Percentiles rank a stretch among this genome's conserved stretches.
Conservation (phyloP, 148 eudicot genomes). For the Vaccinium corymbosum region DNA sequence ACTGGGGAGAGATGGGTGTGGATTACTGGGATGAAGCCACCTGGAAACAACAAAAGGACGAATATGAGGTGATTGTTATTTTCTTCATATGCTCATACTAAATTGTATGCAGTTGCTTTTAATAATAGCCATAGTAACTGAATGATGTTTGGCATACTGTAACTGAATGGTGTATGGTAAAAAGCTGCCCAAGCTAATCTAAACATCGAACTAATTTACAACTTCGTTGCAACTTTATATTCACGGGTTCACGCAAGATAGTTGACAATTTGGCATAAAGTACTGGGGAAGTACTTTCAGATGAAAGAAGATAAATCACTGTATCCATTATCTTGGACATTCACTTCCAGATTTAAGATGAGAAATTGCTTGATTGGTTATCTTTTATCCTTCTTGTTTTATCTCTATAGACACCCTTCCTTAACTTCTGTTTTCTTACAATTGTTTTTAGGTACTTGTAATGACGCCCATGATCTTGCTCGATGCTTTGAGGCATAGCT, state of each 20-base stretch:
- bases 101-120: not conserved
- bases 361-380: not conserved
- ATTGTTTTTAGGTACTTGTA: constrained; percentile 66
- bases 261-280: too few relatives aligned
- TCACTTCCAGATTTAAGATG: too few relatives aligned
- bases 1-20: constrained; percentile 83
- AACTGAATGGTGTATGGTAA: too few relatives aligned
- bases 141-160: too few relatives aligned
- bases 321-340: too few relatives aligned
- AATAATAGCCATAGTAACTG: not conserved
- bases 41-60: constrained; percentile 58
- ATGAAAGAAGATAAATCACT: not conserved
- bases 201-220: too few relatives aligned
- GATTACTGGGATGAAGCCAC: constrained; percentile 73
- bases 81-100: not conserved
- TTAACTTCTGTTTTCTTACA: not conserved
- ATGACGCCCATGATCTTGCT: constrained; percentile 81
- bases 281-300: not conserved
- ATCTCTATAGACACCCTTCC: not conserved
- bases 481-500: constrained; percentile 69
- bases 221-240: too few relatives aligned
- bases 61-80: constrained; percentile 51
- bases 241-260: too few relatives aligned
- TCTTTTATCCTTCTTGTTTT: not conserved
- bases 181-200: too few relatives aligned